Base-by-base conservation (phyloP, 129 eudicot species). In the Artemisia annua region DNA sequence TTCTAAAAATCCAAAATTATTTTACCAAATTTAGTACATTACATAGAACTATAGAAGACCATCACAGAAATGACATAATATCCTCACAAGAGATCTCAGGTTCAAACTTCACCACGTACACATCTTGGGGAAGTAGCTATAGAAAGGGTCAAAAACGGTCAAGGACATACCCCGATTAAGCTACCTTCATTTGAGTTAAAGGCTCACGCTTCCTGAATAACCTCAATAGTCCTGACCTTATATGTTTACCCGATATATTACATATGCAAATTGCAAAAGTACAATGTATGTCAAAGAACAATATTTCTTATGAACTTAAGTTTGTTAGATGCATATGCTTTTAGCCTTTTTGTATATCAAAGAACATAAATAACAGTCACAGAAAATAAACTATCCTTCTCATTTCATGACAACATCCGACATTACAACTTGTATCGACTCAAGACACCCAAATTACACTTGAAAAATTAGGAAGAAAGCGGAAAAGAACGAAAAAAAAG, bases 401-500 rank as follows among this genome's bases (percentile, higher is more conserved):
- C 70, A 63, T 70, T 61, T 73, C 67, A 77, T 56, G 30, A 72
- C 62, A 57, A 77, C 83, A 81, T 77, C 74, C 77, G 74, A 75
- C 68, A 71, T 76, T 19, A 70, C 73, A 76, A 69, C 65, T 69
- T 75, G 73, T 81, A 75, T 74, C 70, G 80, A 82, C 85, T 72
- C 66, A 63, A 76, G 20, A 64, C 70, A 3, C 58, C 30, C 71
- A 75, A 59, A 75, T 58, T 48, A 67, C 51, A 81, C 70, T 17
- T 28, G 63, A 49, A 63, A 63, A 67, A 60, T 9, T 12, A 22
- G 67, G 67, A 62, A 61, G 67, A 30, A 62, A 24, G 48, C 15
- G 7, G 24, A n/a, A 52, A 65, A 48, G 32, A 60, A 26, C n/a
- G 67, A 68, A 52, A 65, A 56, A 24, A 52, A 17, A 39, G 9